Evolutionary conservation across 2,329 filamentous ascomycete species (phyloP).

Genomic region (Lojkania enalia): DNA sequence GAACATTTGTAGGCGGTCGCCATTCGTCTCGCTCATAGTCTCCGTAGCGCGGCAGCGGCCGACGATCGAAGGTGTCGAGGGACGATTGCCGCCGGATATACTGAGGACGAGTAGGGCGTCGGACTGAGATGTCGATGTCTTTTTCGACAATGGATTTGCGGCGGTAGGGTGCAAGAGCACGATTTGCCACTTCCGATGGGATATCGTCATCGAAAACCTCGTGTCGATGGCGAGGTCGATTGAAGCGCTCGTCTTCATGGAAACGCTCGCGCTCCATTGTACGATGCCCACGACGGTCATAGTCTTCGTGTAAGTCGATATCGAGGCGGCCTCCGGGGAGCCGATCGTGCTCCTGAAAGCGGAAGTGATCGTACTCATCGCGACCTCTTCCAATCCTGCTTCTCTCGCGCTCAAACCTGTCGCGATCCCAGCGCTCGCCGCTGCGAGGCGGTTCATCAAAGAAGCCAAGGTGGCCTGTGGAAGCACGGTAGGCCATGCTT

Average conservation of each 20-base stretch:
- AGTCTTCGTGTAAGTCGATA: slow-evolving; percentile 48
- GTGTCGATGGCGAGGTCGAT: slow-evolving; percentile 40
- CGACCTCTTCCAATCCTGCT: slow-evolving; percentile 23
- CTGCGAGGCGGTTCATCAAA: slow-evolving; percentile 46
- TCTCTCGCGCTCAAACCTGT: slow-evolving; percentile 53
- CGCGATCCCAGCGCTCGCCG: slow-evolving; percentile 54
- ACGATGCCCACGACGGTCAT: slow-evolving; percentile 45
- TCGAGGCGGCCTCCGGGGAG: slow-evolving; percentile 47
- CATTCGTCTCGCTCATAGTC: slow-evolving; percentile 61
- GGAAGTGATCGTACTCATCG: slow-evolving; percentile 43
- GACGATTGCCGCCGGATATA: slow-evolving; percentile 83
- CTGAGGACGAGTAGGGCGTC: slow-evolving; percentile 63
- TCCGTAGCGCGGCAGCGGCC: slow-evolving; percentile 61
- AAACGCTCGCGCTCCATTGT: slow-evolving; percentile 47
- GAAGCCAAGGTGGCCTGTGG: slow-evolving; percentile 49
- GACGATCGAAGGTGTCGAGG: slow-evolving; percentile 85
- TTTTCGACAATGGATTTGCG: slow-evolving; percentile 62
- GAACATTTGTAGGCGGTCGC: slow-evolving; percentile 68
- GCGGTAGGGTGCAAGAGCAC: slow-evolving; percentile 61
- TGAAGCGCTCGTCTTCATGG: slow-evolving; percentile 59
- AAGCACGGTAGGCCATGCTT: slow-evolving; percentile 42
- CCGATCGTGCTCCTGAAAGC: slow-evolving; percentile 51
- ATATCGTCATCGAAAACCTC: slow-evolving; percentile 54
- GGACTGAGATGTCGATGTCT: slow-evolving; percentile 58
- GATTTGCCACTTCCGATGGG: slow-evolving; percentile 53